phyloP scores from a whole-genome alignment of 2,329 filamentous ascomycete genomes.

The Neopestalotiopsis clavispora region DNA sequence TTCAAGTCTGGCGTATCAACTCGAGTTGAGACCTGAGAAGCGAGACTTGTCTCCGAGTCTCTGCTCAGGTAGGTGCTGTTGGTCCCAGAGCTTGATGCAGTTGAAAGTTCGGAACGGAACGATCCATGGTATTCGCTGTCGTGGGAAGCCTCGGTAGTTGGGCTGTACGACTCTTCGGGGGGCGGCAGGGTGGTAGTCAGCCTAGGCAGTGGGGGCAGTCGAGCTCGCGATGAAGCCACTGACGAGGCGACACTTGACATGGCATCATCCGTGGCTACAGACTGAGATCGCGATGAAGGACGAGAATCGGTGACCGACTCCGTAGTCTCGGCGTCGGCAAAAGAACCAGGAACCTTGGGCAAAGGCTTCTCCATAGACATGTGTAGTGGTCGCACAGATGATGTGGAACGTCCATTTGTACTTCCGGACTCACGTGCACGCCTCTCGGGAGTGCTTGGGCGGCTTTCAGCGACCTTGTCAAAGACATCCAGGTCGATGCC shows the following conservation, averaged over 20 bases:
- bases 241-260: constrained; percentile 50
- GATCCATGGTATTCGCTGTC: constrained; percentile 56
- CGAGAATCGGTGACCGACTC: constrained; percentile 35
- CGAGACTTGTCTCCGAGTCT: constrained; percentile 78
- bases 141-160: constrained; percentile 50
- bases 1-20: constrained; percentile 83
- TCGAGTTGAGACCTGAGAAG: constrained; percentile 83
- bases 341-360: constrained; percentile 62
- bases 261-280: constrained; percentile 44
- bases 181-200: constrained; percentile 55
- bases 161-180: constrained; percentile 52
- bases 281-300: constrained; percentile 48
- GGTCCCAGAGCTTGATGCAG: constrained; percentile 77
- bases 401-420: constrained; percentile 31
- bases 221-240: constrained; percentile 51
- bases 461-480: constrained; percentile 43
- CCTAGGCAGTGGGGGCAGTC: constrained; percentile 61
- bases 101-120: constrained; percentile 71
- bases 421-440: constrained; percentile 43
- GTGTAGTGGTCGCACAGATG: constrained; percentile 34
- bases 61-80: constrained; percentile 80
- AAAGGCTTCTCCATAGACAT: constrained; percentile 69
- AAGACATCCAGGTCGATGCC: constrained; percentile 61
- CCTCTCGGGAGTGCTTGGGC: constrained; percentile 39
- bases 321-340: constrained; percentile 29